Evolutionary conservation across 345 rosid genomes (phyloP), one percentile per base, ranked within the genome.

Genomic region (Carallia brachiata): DNA sequence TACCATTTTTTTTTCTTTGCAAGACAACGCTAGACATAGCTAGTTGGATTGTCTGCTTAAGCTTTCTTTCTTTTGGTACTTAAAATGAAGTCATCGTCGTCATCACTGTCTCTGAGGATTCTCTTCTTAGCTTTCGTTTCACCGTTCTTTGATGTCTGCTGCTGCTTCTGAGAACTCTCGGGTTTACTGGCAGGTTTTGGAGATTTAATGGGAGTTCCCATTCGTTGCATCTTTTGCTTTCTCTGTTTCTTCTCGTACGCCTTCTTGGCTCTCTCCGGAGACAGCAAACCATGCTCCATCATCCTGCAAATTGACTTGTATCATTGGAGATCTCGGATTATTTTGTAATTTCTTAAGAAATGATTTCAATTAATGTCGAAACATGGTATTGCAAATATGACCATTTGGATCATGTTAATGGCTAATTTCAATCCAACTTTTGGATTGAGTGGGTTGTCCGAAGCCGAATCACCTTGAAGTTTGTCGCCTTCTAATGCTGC

Each of bases 281-380:
- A 86, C 71, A 95, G 78, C 80, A 95, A 79, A 30, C 97, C 98
- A 71, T 95, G 97, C 82, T 95, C 99, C 99, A 95, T 92, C 88
- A 95, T 83, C 99, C 99, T 95, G 80, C 59, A 80, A 61, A 65
- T 61, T 44, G 48, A 68, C 58, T 50, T 37, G 36, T 27, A 52
- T 6, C 50, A 61, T 36, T 44, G 4, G 13, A 44, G 12, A 4
- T 44, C 50, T 44, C 12, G 0, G 3, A 12, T 12, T 12, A 44
- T 44, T 44, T 44, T 17, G 50, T 1, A 44, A 3, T 13, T 44
- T 12, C 50, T 44, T 44, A 44, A 44, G 17, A 12, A 15, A 44
- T 3, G 50, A 4, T 44, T 10, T 12, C 16, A 44, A 12, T 12
- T 44, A 44, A 44, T 44, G 12, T 39, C 23, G 66, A 62, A 1